A percentile compares a stretch with the other conserved stretches of the same genome.
Conservation (phyloP, 768 basidiomycete species). For the Termitomyces sp. region DNA sequence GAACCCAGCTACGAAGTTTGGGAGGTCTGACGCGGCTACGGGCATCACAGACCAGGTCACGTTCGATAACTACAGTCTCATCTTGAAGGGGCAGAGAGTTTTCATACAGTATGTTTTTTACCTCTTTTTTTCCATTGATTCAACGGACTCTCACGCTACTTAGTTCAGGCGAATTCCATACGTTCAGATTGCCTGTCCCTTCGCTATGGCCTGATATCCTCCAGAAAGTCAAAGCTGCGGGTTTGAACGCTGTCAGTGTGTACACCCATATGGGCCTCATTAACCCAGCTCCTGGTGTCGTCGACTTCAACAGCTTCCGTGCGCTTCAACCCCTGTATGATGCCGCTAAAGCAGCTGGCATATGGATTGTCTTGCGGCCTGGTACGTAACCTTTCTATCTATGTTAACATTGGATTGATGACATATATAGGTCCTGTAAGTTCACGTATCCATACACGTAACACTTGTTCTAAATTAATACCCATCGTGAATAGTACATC, state of each 20-base stretch:
- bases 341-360: slow-evolving; percentile 67
- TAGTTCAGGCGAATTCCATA: slow-evolving; percentile 85
- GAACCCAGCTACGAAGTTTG: neutral
- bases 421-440: slow-evolving; percentile 37
- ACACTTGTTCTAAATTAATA: neutral
- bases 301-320: slow-evolving; percentile 73
- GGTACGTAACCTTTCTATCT: slow-evolving; percentile 36
- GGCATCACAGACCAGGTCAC: slow-evolving; percentile 37
- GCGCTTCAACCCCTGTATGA: slow-evolving; percentile 71
- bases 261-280: slow-evolving; percentile 80
- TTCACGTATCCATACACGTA: slow-evolving; percentile 4
- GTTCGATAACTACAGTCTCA: slow-evolving; percentile 71
- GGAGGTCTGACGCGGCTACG: slow-evolving; percentile 6
- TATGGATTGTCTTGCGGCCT: slow-evolving; percentile 80
- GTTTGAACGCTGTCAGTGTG: slow-evolving; percentile 75
- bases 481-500: slow-evolving; percentile 46
- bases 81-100: slow-evolving; percentile 65
- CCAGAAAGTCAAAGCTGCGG: slow-evolving; percentile 78
- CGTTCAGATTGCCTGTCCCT: slow-evolving; percentile 78
- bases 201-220: slow-evolving; percentile 81
- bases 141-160: neutral
- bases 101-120: slow-evolving; percentile 65
- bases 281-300: slow-evolving; percentile 70
- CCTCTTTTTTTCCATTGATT: neutral
- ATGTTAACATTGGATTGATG: neutral